These are phyloP conservation scores for Colletotrichum cuscutae DNA, from an alignment of 2,329 filamentous ascomycete genomes.

Conservation along the genomic window DNA sequence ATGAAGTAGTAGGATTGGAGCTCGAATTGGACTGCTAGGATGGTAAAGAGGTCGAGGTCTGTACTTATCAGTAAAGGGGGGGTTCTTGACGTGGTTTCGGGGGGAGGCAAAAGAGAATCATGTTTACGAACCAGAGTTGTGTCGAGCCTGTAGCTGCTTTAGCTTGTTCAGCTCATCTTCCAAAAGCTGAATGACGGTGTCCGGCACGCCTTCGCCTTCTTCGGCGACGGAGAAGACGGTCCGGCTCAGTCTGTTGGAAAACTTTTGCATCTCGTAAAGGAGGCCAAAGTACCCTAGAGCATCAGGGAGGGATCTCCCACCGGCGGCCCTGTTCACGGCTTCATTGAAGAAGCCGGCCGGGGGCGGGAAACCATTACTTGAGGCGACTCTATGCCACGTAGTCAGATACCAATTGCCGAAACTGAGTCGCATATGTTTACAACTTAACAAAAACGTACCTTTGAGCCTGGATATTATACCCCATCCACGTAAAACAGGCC, in stretches of 20 bases:
- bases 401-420: slow-evolving; percentile 24
- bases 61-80: neutral
- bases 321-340: slow-evolving; percentile 57
- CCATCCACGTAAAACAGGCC: slow-evolving; percentile 63
- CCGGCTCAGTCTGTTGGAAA: slow-evolving; percentile 59
- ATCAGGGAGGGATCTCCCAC: slow-evolving; percentile 48
- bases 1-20: slow-evolving; percentile 65
- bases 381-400: slow-evolving; percentile 44
- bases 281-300: slow-evolving; percentile 57
- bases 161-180: slow-evolving; percentile 64
- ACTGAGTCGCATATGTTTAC: no score
- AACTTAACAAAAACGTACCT: slow-evolving; percentile 40
- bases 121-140: slow-evolving; percentile 55
- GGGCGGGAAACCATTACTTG: slow-evolving; percentile 58
- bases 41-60: slow-evolving; percentile 61
- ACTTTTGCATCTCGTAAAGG: slow-evolving; percentile 62
- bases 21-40: slow-evolving; percentile 61
- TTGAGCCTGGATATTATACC: slow-evolving; percentile 63
- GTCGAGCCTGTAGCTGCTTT: slow-evolving; percentile 55
- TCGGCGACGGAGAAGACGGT: slow-evolving; percentile 60
- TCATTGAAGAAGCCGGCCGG: slow-evolving; percentile 58
- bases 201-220: slow-evolving; percentile 56
- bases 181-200: slow-evolving; percentile 57
- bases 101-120: neutral
- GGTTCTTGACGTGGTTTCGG: neutral